Evolutionary conservation across 805 yeast species (phyloP), one percentile per base, ranked within the genome.

Genomic region (Tetrapisispora namnaoensis): DNA sequence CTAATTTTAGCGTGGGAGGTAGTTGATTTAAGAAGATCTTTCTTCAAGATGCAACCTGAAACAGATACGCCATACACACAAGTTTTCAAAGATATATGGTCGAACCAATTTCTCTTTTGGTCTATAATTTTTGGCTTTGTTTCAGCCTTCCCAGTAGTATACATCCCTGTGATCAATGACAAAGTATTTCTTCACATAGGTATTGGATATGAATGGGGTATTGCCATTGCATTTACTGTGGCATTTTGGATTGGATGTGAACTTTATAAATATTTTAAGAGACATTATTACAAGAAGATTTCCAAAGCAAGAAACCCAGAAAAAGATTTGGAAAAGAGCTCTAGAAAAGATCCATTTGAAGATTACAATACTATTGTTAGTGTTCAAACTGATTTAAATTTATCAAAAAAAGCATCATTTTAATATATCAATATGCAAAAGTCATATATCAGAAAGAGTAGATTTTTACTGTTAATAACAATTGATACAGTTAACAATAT

Each of bases 1-100:
- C 73, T 87, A 51, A 62, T 86, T 28, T 70, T 85, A 43, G 93
- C 95, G 1, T 86, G 93, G 93, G 93, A 86, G 67, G 87, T 86
- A 56, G 74, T 85, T 50, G 86, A 85, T 60, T 68, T 80, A 65
- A 72, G 83, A 56, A 72, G 80, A 56, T 86, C 95, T 1, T 70
- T 86, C 52, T 85, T 86, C 66, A 69, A 70, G 47, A 82, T 82
- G 86, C 76, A 81, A 50, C 85, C 85, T 22, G 83, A 79, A 44
- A 68, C 82, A 16, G 79, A 75, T 47, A 73, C 78, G 16, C 79
- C 83, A 56, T 75, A 71, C 58, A 78, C 75, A 37, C 83, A 80
- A 62, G 76, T 82, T 50, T 73, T 76, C 59, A 72, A 65, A 51
- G 90, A 82, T 60, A 66, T 86, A 41, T 85, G 88, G 86, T 67